Conservation (phyloP, 1,139 yeast genomes). For the Kodamaea derodonti region DNA sequence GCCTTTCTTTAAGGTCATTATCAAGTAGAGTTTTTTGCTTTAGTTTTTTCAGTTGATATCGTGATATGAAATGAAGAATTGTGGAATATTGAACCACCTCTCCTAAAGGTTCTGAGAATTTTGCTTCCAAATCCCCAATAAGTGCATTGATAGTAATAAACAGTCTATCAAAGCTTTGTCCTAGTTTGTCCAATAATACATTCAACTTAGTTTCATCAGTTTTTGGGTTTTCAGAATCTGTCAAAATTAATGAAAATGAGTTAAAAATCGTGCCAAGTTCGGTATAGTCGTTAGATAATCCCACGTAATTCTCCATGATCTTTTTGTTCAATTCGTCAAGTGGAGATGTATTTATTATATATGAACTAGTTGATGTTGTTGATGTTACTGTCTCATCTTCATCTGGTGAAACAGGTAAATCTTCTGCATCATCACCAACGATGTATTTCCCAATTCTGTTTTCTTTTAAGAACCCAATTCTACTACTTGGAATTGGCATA, state of each 20-base stretch:
- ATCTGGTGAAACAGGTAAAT: background rate
- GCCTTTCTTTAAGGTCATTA: constrained; percentile 47
- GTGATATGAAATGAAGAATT: constrained; percentile 62
- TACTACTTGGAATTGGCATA: constrained; percentile 58
- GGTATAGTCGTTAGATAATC: constrained; percentile 62
- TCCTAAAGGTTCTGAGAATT: constrained; percentile 78
- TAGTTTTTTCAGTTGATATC: constrained; percentile 65
- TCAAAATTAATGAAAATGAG: constrained; percentile 66
- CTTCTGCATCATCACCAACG: constrained; percentile 1
- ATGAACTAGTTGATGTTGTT: constrained; percentile 3
- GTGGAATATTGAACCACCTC: constrained; percentile 77
- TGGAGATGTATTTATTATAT: constrained; percentile 35
- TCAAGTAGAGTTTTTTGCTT: constrained; percentile 62
- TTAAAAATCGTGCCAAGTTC: constrained; percentile 72
- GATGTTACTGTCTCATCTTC: background rate
- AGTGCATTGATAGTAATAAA: constrained; percentile 64
- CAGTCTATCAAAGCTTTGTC: constrained; percentile 75
- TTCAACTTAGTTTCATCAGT: constrained; percentile 36
- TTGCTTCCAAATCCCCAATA: constrained; percentile 65
- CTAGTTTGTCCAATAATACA: constrained; percentile 58
- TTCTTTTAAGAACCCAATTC: constrained; percentile 35
- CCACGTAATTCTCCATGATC: constrained; percentile 58
- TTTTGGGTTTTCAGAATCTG: constrained; percentile 24
- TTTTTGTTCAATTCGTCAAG: constrained; percentile 67
- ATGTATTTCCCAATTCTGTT: constrained; percentile 20